Percentiles rank a stretch among this genome's conserved stretches.
Conservation (phyloP, 73 alveolate species). For the Paramecium tetraurelia region DNA sequence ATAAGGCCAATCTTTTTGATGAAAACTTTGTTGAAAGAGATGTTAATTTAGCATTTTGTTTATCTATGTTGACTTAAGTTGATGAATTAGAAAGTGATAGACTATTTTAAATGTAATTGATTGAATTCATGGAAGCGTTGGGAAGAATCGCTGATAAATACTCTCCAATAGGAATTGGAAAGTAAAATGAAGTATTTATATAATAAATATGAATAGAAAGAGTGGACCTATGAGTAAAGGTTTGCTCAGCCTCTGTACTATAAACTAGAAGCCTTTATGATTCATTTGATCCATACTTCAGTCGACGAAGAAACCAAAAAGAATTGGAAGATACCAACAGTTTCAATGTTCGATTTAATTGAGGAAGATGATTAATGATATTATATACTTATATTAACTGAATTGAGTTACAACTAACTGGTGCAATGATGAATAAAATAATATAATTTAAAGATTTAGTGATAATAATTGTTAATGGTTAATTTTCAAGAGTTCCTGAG, state of each 20-base stretch:
- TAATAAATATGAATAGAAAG: not conserved
- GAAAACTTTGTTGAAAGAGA: slow-evolving; percentile 68
- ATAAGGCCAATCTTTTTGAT: slow-evolving; percentile 41
- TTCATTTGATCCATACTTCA: slow-evolving; percentile 5
- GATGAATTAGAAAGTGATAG: slow-evolving; percentile 70
- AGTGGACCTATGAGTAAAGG: not conserved
- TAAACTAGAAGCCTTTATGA: not conserved
- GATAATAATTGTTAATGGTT: not conserved
- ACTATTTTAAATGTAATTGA: slow-evolving; percentile 51
- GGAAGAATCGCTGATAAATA: slow-evolving; percentile 36
- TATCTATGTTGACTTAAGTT: slow-evolving; percentile 74
- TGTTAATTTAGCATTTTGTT: slow-evolving; percentile 63
- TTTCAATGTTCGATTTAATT: slow-evolving; percentile 15
- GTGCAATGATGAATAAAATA: not conserved
- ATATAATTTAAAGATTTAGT: slow-evolving; percentile 1
- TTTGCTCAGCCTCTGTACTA: not conserved
- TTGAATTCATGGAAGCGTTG: slow-evolving; percentile 6
- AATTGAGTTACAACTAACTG: slow-evolving; percentile 16
- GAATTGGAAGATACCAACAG: not conserved
- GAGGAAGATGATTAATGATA: slow-evolving; percentile 37
- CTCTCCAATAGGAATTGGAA: slow-evolving; percentile 12
- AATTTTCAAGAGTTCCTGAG: not conserved
- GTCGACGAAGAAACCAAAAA: slow-evolving; percentile 37
- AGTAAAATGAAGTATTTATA: not conserved
- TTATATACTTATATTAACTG: not conserved